phyloP scores from a whole-genome alignment of 768 basidiomycete genomes.

The Amanita muscaria region DNA sequence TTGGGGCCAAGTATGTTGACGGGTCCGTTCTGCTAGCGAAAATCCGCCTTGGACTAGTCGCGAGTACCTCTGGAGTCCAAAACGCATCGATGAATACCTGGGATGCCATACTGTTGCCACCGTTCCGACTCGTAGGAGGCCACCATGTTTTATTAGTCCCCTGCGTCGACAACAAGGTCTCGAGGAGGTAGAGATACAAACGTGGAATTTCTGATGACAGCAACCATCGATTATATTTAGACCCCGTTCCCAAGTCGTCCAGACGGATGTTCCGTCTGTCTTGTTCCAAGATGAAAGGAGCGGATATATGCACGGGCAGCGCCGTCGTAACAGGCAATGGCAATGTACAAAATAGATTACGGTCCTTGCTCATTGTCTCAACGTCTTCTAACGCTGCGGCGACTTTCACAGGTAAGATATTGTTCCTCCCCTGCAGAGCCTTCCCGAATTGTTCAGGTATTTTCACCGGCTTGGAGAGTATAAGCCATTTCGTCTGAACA shows the following conservation, averaged over 20 bases:
- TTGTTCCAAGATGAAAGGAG: slow-evolving; percentile 36
- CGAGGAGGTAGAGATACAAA: slow-evolving; percentile 32
- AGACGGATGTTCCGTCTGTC: slow-evolving; percentile 37
- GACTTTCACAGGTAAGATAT: slow-evolving; percentile 24
- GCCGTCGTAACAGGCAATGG: slow-evolving; percentile 31
- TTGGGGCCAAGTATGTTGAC: slow-evolving; percentile 10
- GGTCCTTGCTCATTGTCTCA: slow-evolving; percentile 4
- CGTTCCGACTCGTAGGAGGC: slow-evolving; percentile 21
- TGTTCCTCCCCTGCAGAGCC: slow-evolving; percentile 13
- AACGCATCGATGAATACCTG: slow-evolving; percentile 21
- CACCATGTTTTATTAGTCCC: slow-evolving; percentile 25
- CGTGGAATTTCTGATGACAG: slow-evolving; percentile 26
- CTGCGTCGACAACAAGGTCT: slow-evolving; percentile 12
- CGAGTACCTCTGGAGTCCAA: slow-evolving; percentile 19
- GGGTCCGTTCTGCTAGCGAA: slow-evolving; percentile 19
- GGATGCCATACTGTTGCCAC: slow-evolving; percentile 11
- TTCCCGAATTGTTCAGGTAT: not conserved
- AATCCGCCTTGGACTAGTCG: slow-evolving; percentile 14
- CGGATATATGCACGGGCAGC: slow-evolving; percentile 38
- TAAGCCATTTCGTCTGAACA: not conserved
- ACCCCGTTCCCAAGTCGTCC: slow-evolving; percentile 26
- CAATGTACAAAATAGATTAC: slow-evolving; percentile 34
- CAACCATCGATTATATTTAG: slow-evolving; percentile 36
- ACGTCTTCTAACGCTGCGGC: slow-evolving; percentile 19
- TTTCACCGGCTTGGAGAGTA: not conserved